Conservation (phyloP, 768 basidiomycete genomes). For the Candolleomyces aberdarensis region DNA sequence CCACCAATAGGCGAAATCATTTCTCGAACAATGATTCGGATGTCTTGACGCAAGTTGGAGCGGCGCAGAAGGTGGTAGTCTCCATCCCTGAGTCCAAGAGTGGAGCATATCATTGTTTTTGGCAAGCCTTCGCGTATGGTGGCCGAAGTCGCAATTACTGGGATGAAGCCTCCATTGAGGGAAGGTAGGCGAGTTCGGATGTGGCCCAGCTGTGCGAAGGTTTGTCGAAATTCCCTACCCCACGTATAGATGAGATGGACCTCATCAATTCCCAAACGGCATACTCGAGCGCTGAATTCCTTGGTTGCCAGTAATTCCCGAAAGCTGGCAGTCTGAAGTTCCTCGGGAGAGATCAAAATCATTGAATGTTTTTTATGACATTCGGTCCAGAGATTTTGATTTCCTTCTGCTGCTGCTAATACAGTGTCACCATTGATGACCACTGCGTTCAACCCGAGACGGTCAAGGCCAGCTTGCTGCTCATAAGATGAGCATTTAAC, state of each 20-base stretch:
- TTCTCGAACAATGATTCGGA: conserved; percentile 19
- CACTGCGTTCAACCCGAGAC: conserved; percentile 16
- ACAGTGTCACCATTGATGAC: conserved; percentile 19
- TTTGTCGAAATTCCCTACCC: conserved; percentile 20
- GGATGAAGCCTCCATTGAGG: conserved; percentile 2
- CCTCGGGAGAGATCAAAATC: conserved; percentile 21
- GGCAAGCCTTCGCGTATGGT: conserved; percentile 16
- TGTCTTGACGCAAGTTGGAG: conserved; percentile 22
- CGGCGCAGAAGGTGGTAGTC: conserved; percentile 19
- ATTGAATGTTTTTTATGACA: conserved; percentile 13
- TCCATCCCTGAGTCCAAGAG: conserved; percentile 17
- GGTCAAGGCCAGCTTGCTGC: conserved; percentile 2
- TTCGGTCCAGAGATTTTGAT: conserved; percentile 14
- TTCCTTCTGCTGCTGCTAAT: background rate
- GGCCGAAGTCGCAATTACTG: conserved; percentile 17
- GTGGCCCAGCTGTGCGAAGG: conserved; percentile 21
- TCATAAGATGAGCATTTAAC: background rate
- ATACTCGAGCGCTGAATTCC: conserved; percentile 16
- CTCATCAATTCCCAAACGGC: conserved; percentile 24
- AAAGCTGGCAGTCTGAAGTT: conserved; percentile 18
- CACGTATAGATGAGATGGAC: conserved; percentile 21
- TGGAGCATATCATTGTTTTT: conserved; percentile 12
- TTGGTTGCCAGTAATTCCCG: conserved; percentile 12
- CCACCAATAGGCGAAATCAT: conserved; percentile 15
- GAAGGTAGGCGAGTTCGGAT: conserved; percentile 14